Base-by-base conservation (phyloP, 2,329 filamentous ascomycete species). In the Talaromyces sp. region DNA sequence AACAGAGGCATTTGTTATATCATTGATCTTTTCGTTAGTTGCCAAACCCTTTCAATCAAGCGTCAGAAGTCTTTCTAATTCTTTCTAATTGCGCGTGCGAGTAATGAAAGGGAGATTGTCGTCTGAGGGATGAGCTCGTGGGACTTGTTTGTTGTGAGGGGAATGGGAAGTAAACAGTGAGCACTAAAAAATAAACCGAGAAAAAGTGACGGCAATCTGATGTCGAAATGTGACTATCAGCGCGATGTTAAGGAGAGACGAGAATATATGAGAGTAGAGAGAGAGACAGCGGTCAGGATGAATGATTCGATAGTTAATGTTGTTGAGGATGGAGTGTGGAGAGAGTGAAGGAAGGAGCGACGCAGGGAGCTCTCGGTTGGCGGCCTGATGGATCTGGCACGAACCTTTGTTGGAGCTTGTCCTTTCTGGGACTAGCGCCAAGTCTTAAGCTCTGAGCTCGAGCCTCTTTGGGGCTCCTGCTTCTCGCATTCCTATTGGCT, bases 301-400 rank as follows among this genome's bases (percentile, higher is more conserved):
- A 40, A 53, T 36, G 50, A 39, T 36, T 10, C 13, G 43, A 46
- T 33, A 9, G 25, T 45, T 22, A 25, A 51, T 21, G n/a, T 22
- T 35, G 33, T 21, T 36, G 33, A 52, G 33, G 48, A 39, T 15
- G 36, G 21, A 43, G 35, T 19, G 46, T 36, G 19, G 28, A 41
- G 22, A 17, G 19, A 39, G 9, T 33, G 21, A 36, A 39, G 19
- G 43, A 31, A 22, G 43, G 41, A 36, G 19, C 35, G 22, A 45
- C 48, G 46, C 55, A 57, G 55, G 54, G 43, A 37, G 31, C n/a
- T 21, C 40, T 36, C 25, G 53, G 40, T 51, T 45, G 36, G 2
- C 21, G 28, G 55, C 55, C 53, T 56, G 53, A 56, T 7, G 35
- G 17, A 56, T 50, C 53, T 48, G 53, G 53, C 53, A 40, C 21